Evolutionary conservation across 805 yeast genomes (phyloP), one percentile per base, ranked within the genome.

Genomic region (Saturnispora serradocipensis): DNA sequence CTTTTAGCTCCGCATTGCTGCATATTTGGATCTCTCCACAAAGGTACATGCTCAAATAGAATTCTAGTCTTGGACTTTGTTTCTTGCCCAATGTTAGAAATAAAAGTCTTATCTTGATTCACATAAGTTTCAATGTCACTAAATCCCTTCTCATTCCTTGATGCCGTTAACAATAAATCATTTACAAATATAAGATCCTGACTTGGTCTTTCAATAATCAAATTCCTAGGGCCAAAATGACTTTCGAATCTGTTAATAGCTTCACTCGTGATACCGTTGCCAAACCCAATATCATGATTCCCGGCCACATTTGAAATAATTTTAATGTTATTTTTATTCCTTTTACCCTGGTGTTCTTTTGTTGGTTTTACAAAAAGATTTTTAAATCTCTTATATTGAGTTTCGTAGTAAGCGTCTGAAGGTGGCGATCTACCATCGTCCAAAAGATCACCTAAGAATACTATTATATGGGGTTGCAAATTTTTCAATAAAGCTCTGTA

Each of bases 261-360:
- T 1, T 72, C 64, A 13, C 72, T 70, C 6, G 81, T 72, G 13
- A 91, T 80, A 0, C 81, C 77, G 52, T 82, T 79, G 28, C 91
- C 96, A 67, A 84, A 90, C 0, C 99, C 99, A 56, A 95, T 89
- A 65, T 93, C 99, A 63, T 93, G 99, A 61, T 93, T 93, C 1
- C 98, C 99, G 0, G 97, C 96, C 2, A 67, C 54, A 50, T 63
- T 59, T 46, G 77, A 71, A 50, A 72, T 67, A 7, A 76, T 70
- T 24, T 55, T 52, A 43, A 75, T 74, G 47, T 75, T 70, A 27
- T 43, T 36, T 32, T 30, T 46, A n/a, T 48, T 27, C 50, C 36
- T 48, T 45, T 45, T 40, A 6, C 48, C 49, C 43, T 40, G 48
- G 24, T 50, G 52, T 20, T 50, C 45, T 2, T 84, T 82, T 13